Base-by-base conservation (phyloP, 345 rosid genomes). In the Acer saccharum region DNA sequence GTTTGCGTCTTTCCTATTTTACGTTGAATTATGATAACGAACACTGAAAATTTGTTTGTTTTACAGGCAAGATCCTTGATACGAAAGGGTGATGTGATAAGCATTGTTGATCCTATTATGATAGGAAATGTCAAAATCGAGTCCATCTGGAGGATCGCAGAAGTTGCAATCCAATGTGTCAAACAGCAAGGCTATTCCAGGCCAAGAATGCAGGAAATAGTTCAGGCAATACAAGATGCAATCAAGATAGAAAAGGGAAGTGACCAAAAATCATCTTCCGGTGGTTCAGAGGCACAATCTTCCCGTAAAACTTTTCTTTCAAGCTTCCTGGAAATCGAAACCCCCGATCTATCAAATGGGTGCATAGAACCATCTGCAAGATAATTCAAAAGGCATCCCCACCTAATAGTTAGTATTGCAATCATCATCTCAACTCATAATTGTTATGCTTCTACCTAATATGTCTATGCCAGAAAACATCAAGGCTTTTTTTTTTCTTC, bases 241-340 rank as follows among this genome's bases (percentile, higher is more conserved):
- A 87, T 80, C 77, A 91, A 89, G 86, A 97, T 91, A 10, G 98
- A 93, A 72, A 89, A 76, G 79, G 97, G 88, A 48, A 54, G 65
- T 12, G 89, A 71, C 73, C 76, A 84, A 43, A 92, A 82, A 72
- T 73, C 85, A 60, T 77, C 80, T 7, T 68, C 87, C 7, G 76
- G 87, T 32, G 68, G 87, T 79, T 89, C 91, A 32, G 91, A 75
- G 76, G 97, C 84, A 12, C 95, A 90, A 66, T 89, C 93, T 83
- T 83, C 98, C 7, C 84, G 97, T 72, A 97, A 94, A 78, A 94
- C 99, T 3, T 81, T 93, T 32, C 90, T 97, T 2, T 87, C 93
- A 10, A 94, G 99, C 84, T 94, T 97, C 85, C 98, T 97, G 2
- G 98, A 92, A 83, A 83, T 90, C 32, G 98, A 94, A 80, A 94